Base-by-base conservation (phyloP, 495 filamentous ascomycete species). In the Trichoderma virens region DNA sequence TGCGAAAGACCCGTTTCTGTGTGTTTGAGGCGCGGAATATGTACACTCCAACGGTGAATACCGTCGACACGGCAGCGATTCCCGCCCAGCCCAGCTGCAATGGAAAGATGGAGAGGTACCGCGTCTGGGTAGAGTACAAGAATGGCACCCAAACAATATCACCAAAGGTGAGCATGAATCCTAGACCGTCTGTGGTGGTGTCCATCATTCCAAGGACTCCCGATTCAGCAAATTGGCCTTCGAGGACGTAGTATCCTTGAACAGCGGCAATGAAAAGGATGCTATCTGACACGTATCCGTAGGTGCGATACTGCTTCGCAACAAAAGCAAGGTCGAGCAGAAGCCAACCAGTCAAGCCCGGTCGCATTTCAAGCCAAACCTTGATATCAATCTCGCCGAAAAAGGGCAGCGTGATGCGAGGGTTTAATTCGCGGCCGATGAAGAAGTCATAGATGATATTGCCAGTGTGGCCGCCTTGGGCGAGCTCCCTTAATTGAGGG, bases 381-480 rank as follows among this genome's bases (percentile, higher is more conserved):
- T 97, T 97, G 74, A 98, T 89, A 70, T 98, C 95, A 60, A 97
- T 83, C 59, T 88, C 87, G 68, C 90, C 89, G 23, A 94, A 79
- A 61, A 93, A 72, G 2, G 92, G 92, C 14, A 96, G 70, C 4
- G 80, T 85, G 60, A 98, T 73, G 35, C 92, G 92, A 11, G 95
- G 93, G 77, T 98, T 98, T 64, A 98, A 87, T 71, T 98, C 94
- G 38, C 94, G 91, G 27, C 94, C 94, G 67, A 98, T 98, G 78
- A 91, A 98, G 83, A 90, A 98, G 76, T 98, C 93, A 75, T 98
- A 97, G 35, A 98, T 75, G 56, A 88, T 75, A 71, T 96, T 98
- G 62, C 94, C 95, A 16, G 86, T 86, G 68, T 89, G 82, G 61
- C 91, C 92, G 60, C 91, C 92, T 5, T 84, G 82, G 0, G 93